Percentiles rank a stretch among this genome's conserved stretches.
Conservation (phyloP, 2,329 filamentous ascomycete genomes). For the Penicillium janthinellum region DNA sequence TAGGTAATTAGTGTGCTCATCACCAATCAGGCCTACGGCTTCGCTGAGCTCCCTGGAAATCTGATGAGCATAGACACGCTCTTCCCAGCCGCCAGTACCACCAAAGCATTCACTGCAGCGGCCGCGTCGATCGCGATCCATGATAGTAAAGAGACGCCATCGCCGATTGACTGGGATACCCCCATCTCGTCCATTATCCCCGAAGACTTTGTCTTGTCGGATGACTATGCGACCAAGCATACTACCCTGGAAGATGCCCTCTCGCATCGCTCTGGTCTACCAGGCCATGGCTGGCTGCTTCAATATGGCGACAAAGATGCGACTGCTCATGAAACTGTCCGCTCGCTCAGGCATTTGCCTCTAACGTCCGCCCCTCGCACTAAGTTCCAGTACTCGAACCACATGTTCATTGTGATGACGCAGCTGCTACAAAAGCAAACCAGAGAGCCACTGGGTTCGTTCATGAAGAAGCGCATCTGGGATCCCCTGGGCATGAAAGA, state of each 20-base stretch:
- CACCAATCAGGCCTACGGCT: constrained; percentile 30
- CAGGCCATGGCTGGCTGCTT: constrained; percentile 21
- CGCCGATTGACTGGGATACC: constrained; percentile 38
- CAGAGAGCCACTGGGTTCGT: constrained; percentile 12
- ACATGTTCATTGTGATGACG: constrained; percentile 28
- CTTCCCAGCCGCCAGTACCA: constrained; percentile 31
- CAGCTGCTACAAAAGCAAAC: constrained; percentile 21
- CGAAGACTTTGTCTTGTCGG: constrained; percentile 35
- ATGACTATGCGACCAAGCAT: constrained; percentile 30
- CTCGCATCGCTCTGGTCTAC: constrained; percentile 37
- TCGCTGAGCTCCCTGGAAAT: constrained; percentile 28
- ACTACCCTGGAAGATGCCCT: constrained; percentile 39
- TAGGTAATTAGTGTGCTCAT: not conserved
- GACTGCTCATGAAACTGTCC: constrained; percentile 19
- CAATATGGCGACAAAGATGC: constrained; percentile 5
- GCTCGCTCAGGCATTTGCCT: constrained; percentile 22
- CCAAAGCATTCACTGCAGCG: constrained; percentile 32
- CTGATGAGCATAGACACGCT: constrained; percentile 28
- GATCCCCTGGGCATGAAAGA: constrained; percentile 26
- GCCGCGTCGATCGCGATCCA: constrained; percentile 25
- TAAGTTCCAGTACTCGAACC: constrained; percentile 26
- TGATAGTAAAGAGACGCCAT: constrained; percentile 17
- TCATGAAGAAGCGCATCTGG: constrained; percentile 28
- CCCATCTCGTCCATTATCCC: constrained; percentile 39
- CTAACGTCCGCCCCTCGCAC: constrained; percentile 23